A percentile compares a stretch with the other conserved stretches of the same genome.
These are phyloP conservation scores for Aechmea fasciata DNA, from an alignment of 176 grass and related monocot species.

Conservation along the genomic window DNA sequence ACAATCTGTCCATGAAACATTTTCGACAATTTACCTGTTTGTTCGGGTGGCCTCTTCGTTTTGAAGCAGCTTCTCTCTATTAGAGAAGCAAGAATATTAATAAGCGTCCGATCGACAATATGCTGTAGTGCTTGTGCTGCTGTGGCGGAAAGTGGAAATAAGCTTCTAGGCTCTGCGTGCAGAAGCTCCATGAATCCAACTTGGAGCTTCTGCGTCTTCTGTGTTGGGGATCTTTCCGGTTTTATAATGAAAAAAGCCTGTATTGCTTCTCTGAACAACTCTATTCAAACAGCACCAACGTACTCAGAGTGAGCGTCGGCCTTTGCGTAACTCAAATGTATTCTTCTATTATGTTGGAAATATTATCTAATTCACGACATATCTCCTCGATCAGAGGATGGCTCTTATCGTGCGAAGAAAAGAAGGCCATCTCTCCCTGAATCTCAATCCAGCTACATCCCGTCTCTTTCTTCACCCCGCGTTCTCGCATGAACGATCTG, in stretches of 20 bases:
- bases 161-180: no score
- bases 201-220: no score
- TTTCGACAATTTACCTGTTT: no score
- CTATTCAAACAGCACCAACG: neutral
- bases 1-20: neutral
- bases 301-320: neutral
- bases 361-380: slow-evolving; percentile 44
- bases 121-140: no score
- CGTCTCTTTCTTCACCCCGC: slow-evolving; percentile 57
- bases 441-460: slow-evolving; percentile 73
- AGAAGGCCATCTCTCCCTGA: slow-evolving; percentile 40
- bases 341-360: slow-evolving; percentile 46
- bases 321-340: slow-evolving; percentile 13
- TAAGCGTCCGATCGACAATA: no score
- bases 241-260: no score
- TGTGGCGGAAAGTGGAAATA: no score
- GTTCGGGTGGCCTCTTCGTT: no score
- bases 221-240: no score
- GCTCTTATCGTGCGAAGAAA: slow-evolving; percentile 52
- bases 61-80: no score
- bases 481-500: slow-evolving; percentile 52
- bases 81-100: no score
- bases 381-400: slow-evolving; percentile 46
- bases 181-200: no score
- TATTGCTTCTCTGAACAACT: neutral